Conservation (phyloP, 163 green algal species). For the Scenedesmus sp. region DNA sequence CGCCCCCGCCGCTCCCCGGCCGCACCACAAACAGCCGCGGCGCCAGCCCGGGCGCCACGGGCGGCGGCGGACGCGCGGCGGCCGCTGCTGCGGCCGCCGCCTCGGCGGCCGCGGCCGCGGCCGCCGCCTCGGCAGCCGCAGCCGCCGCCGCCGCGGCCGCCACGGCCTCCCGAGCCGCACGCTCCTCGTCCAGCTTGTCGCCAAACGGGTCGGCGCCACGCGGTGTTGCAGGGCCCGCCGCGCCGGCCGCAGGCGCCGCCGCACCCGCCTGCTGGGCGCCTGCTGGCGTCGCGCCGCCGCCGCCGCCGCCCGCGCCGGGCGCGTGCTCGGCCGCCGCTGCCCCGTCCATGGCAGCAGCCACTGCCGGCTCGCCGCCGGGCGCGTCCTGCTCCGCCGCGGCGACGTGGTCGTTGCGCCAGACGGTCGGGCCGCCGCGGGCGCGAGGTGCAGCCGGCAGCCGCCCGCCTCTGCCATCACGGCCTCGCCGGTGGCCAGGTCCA, state of each 20-base stretch:
- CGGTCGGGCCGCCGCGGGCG: constrained; percentile 10
- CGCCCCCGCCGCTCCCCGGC: constrained; percentile 44
- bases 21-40: constrained; percentile 66
- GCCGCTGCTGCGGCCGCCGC: constrained; percentile 39
- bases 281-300: no score
- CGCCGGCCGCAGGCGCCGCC: neutral
- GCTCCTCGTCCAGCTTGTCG: constrained; percentile 50
- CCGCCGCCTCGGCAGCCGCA: neutral
- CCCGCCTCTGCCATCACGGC: constrained; percentile 28
- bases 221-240: neutral
- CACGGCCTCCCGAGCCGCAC: constrained; percentile 7
- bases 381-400: no score
- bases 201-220: neutral
- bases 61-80: constrained; percentile 25
- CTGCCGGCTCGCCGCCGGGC: no score
- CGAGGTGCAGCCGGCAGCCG: constrained; percentile 35
- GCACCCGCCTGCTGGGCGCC: neutral
- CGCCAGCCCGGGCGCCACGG: constrained; percentile 41
- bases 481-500: constrained; percentile 42
- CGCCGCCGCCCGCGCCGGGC: neutral
- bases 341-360: no score
- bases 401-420: no score
- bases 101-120: constrained; percentile 12
- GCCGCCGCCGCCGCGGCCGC: constrained; percentile 17
- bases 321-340: no score